Evolutionary conservation across 139 green algal genomes (phyloP), one percentile per base, ranked within the genome.

Genomic region (Dunaliella primolecta): DNA sequence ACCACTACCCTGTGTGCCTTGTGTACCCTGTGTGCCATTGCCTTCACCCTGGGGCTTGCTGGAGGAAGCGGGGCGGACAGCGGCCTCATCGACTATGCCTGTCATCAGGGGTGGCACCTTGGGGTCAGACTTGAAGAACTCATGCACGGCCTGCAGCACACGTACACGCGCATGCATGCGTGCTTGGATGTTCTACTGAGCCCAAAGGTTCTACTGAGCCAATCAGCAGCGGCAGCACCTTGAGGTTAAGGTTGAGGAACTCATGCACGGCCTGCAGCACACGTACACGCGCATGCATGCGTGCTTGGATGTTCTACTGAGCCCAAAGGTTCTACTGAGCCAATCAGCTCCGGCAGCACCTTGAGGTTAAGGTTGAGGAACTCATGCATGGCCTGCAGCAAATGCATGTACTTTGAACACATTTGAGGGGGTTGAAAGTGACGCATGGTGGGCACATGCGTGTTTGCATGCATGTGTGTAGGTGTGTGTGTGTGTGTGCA

Each of bases 91-190:
- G 0, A 80, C 75, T 24, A 84, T 86, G 25, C 86, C 80, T 7
- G 85, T 90, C 0, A 34, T 25, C 71, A 91, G 36, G 3, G 80
- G 55, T 33, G 86, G 87, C 38, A 91, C 84, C 27, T 80, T 82
- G 46, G 81, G 29, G 27, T 87, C 83, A 15, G 70, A 57, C 64
- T 88, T 87, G n/a, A 91, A 84, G 70, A 91, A 93, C 36, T 88
- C 76, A 57, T 90, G 88, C 3, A 90, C 74, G 0, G 85, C 84
- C 82, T 87, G 76, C n/a, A 30, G 0, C 27, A 33, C 74, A 15
- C 27, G 24, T 79, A 35, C 74, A 33, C 27, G 24, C 24, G 24
- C 15, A 27, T 36, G 74, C 7, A 27, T 33, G n/a, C n/a, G 74
- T n/a, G 32, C 27, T 33, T 23, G 24, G 74, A n/a, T n/a, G n/a